Evolutionary conservation across 2,329 filamentous ascomycete genomes (phyloP).

Genomic region (Aspergillus ruber): DNA sequence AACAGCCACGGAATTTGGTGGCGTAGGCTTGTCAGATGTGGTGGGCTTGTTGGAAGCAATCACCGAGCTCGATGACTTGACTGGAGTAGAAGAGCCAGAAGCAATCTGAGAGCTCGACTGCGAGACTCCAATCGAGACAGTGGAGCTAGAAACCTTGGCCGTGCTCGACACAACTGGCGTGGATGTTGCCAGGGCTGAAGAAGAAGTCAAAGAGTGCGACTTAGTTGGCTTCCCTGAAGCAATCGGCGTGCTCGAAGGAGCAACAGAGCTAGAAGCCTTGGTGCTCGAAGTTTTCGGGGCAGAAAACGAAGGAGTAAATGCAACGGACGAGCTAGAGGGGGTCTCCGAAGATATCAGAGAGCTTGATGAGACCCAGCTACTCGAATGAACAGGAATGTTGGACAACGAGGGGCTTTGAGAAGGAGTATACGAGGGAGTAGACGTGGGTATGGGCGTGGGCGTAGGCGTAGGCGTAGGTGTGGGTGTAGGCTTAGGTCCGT

Average conservation of each 20-base stretch:
- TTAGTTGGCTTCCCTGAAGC: background rate
- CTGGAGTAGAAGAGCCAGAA: background rate
- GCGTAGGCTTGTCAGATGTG: background rate
- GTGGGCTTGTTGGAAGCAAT: slow-evolving; percentile 1
- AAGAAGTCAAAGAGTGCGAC: background rate
- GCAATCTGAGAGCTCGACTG: background rate
- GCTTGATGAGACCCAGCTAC: slow-evolving; percentile 1
- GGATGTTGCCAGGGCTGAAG: background rate
- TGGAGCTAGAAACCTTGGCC: background rate
- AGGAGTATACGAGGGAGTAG: slow-evolving; percentile 1
- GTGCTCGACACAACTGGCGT: background rate
- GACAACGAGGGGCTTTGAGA: background rate
- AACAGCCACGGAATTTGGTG: slow-evolving; percentile 5
- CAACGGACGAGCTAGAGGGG: background rate
- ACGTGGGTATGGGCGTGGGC: slow-evolving; percentile 12
- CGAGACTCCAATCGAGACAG: no score
- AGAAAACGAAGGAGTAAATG: background rate
- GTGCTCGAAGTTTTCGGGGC: background rate
- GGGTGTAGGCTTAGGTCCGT: slow-evolving; percentile 18
- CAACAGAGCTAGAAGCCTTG: background rate
- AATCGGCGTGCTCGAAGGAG: background rate
- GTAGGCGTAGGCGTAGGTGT: slow-evolving; percentile 10
- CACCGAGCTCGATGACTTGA: slow-evolving; percentile 1
- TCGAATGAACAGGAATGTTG: slow-evolving; percentile 1
- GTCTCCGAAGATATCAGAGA: slow-evolving; percentile 2